Base-by-base conservation (phyloP, 805 yeast species). In the Cyberlindnera sargentensis region DNA sequence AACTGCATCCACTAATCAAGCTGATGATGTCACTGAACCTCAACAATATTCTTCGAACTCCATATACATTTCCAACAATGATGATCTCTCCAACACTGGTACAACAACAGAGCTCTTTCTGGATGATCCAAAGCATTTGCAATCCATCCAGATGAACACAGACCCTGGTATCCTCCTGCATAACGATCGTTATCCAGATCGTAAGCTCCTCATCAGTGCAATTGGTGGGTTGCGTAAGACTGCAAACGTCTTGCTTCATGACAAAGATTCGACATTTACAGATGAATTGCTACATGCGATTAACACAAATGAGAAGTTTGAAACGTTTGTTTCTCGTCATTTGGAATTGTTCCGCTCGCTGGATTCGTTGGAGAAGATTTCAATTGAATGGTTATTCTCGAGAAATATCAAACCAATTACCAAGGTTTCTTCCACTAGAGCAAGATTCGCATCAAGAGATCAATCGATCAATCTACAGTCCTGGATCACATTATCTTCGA, bases 161-260 rank as follows among this genome's bases (percentile, higher is more conserved):
- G 72, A 66, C 37, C 75, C 75, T 1, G 72, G 72, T 11, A 60
- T 63, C 44, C 30, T 57, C 8, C 42, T 65, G 5, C 42, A 51
- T 5, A 49, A 48, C 10, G 31, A 37, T 3, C 36, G 36, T 1
- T 25, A 43, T 3, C 24, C n/a, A 5, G 37, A 43, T n/a, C 42
- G 57, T 10, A 58, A 69, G 2, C 38, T 69, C n/a, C 43, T 69
- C 32, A 48, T 68, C 20, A 56, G 70, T 28, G 68, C 72, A 3
- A 56, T 68, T 41, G 74, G 74, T 36, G 74, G 74, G 0, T 47
- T 70, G 20, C 61, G 72, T 41, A 70, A 68, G 44, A 60, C 64
- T 38, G 50, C 72, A 5, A 57, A 60, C 47, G 59, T 65, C 3
- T 38, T 57, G 3, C 25, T 57, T 4, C 25, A 43, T 23, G 40